Base-by-base conservation (phyloP, 371 early-diverging fungal genomes). In the Mycotypha africana region DNA sequence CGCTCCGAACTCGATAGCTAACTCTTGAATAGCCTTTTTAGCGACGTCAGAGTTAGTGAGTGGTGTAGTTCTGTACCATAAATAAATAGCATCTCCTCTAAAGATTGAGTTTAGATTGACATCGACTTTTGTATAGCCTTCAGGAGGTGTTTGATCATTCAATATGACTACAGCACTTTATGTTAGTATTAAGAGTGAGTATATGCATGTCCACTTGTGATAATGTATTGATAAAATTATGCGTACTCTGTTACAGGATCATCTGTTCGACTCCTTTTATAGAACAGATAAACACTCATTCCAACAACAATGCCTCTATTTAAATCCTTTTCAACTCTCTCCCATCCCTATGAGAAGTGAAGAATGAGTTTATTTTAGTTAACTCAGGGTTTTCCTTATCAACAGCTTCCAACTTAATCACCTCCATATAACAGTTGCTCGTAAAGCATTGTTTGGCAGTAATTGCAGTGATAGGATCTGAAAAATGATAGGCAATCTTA, bases 391-490 rank as follows among this genome's bases (percentile, higher is more conserved):
- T n/a, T n/a, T n/a, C n/a, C n/a, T n/a, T n/a, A n/a, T n/a, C n/a
- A n/a, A n/a, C n/a, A n/a, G n/a, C n/a, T n/a, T n/a, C n/a, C n/a
- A n/a, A n/a, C n/a, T n/a, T n/a, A 54, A 38, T 38, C 48, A 72
- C 73, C 14, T 74, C 78, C 24, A 78, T 42, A 22, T 62, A 68
- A 39, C 78, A 78, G 16, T 62, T 60, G 22, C 60, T 55, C 3
- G 74, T 56, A 15, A 69, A 53, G 32, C 78, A 78, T 30, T 69
- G 58, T 43, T 73, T 74, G 28, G 73, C 75, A 26, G 78, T 58
- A 22, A 78, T 67, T 12, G 70, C 67, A 16, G 75, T 73, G 35
- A 78, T 75, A 11, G 78, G 75, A 46, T 70, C 68, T 41, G 58
- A 8, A 32, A 34, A 1, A 56, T 49, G 14, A 33, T 21, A 8